Evolutionary conservation across 306 rosid species (phyloP).

Genomic region (Begonia fuchsioides): DNA sequence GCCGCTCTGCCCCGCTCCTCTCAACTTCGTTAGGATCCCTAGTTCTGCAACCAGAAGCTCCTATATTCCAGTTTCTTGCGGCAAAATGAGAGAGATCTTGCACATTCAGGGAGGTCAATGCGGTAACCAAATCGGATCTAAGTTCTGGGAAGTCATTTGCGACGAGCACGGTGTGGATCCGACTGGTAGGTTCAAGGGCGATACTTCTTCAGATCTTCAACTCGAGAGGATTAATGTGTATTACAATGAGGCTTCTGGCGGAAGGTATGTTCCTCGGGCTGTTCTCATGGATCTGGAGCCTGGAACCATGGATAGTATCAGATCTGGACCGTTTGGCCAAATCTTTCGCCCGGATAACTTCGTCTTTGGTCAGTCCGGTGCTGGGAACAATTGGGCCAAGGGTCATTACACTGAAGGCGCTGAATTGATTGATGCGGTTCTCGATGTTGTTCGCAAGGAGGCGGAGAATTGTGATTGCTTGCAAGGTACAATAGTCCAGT

Average conservation of each 20-base stretch:
- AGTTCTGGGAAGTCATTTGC: constrained; percentile 60
- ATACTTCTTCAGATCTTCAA: constrained; percentile 31
- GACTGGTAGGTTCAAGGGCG: constrained; percentile 38
- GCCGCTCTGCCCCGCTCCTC: neutral
- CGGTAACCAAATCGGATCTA: constrained; percentile 59
- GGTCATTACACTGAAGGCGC: constrained; percentile 54
- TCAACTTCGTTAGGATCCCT: neutral
- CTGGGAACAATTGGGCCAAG: constrained; percentile 20
- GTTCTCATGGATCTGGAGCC: constrained; percentile 62
- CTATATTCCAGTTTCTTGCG: neutral
- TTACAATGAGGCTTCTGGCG: constrained; percentile 45
- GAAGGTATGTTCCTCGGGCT: constrained; percentile 56
- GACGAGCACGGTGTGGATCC: constrained; percentile 50
- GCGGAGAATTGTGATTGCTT: constrained; percentile 65
- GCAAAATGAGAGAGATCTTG: constrained; percentile 56
- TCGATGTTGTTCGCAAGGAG: constrained; percentile 57
- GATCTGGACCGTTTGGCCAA: constrained; percentile 44
- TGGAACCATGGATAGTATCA: constrained; percentile 42
- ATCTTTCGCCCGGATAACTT: constrained; percentile 54
- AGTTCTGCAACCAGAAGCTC: neutral
- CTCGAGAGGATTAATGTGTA: constrained; percentile 49
- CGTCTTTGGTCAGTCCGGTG: constrained; percentile 58
- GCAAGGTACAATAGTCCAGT: constrained; percentile 23
- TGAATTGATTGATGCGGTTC: constrained; percentile 43
- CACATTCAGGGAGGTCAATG: constrained; percentile 65